Evolutionary conservation across 441 rosid genomes (phyloP).

Genomic region (Jatropha podagrica): DNA sequence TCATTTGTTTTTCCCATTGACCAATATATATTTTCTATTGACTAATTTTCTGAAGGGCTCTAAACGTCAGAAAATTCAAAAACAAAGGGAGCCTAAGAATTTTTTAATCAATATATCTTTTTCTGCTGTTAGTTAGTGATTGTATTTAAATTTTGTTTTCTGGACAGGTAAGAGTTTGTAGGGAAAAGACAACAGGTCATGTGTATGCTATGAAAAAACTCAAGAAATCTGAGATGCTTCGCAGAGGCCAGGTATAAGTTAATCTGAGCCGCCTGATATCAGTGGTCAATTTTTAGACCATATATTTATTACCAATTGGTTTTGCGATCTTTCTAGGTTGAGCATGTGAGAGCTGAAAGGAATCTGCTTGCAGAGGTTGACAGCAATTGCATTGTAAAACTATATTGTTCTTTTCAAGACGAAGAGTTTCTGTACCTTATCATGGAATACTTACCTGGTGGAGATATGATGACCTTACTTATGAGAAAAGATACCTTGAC

Average conservation of each 20-base stretch:
- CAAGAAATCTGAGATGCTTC: slow-evolving; percentile 98
- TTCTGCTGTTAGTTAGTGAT: slow-evolving; percentile 2
- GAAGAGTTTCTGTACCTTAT: slow-evolving; percentile 94
- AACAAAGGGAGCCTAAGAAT: not conserved
- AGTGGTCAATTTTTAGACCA: slow-evolving; percentile 15
- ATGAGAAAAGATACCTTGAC: slow-evolving; percentile 95
- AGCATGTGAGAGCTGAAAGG: slow-evolving; percentile 97
- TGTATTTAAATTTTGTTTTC: slow-evolving; percentile 16
- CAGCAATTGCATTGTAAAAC: slow-evolving; percentile 93
- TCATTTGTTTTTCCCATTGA: not conserved
- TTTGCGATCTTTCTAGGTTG: slow-evolving; percentile 56
- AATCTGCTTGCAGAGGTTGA: slow-evolving; percentile 96
- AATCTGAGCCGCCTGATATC: slow-evolving; percentile 8
- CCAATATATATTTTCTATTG: too few relatives aligned
- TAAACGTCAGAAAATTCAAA: too few relatives aligned
- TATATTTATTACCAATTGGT: slow-evolving; percentile 21
- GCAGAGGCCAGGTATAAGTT: slow-evolving; percentile 85
- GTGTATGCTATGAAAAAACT: slow-evolving; percentile 98
- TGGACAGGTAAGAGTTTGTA: slow-evolving; percentile 84
- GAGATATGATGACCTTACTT: slow-evolving; percentile 97
- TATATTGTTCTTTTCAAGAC: slow-evolving; percentile 96
- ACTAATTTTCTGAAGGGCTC: too few relatives aligned
- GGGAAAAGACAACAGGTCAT: slow-evolving; percentile 81
- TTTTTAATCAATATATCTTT: not conserved
- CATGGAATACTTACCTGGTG: slow-evolving; percentile 98